Evolutionary conservation across 441 rosid species (phyloP).

Genomic region (Theobroma grandiflorum): DNA sequence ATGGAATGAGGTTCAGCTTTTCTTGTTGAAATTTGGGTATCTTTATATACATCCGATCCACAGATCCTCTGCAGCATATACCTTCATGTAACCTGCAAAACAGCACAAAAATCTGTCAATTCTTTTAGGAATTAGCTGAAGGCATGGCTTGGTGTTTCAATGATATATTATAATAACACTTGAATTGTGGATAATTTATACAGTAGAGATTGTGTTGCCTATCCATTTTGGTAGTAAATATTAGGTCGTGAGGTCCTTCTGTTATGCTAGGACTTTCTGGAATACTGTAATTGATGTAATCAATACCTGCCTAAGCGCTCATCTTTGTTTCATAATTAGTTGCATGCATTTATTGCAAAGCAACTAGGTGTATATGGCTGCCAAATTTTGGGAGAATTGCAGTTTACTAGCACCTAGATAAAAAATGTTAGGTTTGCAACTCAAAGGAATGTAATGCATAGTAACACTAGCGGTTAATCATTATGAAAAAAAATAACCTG

Average conservation of each 20-base stretch:
- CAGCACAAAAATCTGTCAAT: neutral
- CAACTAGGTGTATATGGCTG: neutral
- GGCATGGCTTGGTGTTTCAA: neutral
- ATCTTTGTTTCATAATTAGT: neutral
- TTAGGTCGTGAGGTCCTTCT: conserved; percentile 14
- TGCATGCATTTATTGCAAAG: conserved; percentile 10
- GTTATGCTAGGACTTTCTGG: conserved; percentile 15
- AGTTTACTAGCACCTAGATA: neutral
- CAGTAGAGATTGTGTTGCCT: neutral
- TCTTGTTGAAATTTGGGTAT: conserved; percentile 1
- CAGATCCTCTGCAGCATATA: conserved; percentile 20
- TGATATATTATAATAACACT: neutral
- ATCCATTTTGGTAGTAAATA: conserved; percentile 7
- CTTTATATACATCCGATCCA: conserved; percentile 21
- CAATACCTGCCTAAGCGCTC: neutral
- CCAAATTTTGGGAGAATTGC: conserved; percentile 12
- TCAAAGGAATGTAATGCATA: neutral
- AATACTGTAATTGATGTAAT: conserved; percentile 9
- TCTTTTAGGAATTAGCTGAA: conserved; percentile 3
- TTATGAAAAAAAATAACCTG: neutral
- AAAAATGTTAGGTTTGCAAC: neutral
- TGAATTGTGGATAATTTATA: conserved; percentile 17
- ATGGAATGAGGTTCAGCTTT: conserved; percentile 22
- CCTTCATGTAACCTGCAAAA: conserved; percentile 9
- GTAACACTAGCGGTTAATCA: neutral